Percentiles rank a stretch among this genome's conserved stretches.
phyloP scores from a whole-genome alignment of 148 eudicot genomes.

The Vaccinium darrowii region DNA sequence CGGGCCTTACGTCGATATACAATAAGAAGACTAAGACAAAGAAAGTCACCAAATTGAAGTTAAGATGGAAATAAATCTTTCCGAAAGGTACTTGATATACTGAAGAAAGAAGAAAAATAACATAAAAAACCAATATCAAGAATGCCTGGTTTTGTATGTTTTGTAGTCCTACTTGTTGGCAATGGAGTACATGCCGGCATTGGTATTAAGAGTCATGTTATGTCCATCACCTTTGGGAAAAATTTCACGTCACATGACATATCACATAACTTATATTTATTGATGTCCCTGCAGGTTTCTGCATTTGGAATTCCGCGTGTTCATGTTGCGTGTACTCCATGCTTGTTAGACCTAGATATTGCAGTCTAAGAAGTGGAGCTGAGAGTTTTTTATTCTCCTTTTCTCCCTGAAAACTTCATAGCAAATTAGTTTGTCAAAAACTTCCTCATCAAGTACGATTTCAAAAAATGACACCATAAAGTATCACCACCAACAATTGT shows the following conservation, averaged over 20 bases:
- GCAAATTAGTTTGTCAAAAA: background rate
- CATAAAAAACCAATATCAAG: background rate
- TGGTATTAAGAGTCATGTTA: background rate
- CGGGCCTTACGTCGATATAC: background rate
- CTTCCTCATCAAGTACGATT: background rate
- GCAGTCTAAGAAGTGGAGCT: background rate
- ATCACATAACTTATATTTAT: background rate
- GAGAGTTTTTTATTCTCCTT: background rate
- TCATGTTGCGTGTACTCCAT: background rate
- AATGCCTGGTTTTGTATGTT: background rate
- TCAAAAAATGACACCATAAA: background rate
- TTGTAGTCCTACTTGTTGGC: background rate
- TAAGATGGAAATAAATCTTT: background rate
- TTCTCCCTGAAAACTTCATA: background rate
- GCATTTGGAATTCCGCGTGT: background rate
- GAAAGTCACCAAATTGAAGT: background rate
- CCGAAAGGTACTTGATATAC: background rate
- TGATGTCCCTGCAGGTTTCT: background rate
- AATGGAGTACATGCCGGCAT: background rate
- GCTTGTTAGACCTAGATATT: background rate
- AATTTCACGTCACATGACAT: background rate
- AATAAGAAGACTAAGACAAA: background rate
- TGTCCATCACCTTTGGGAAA: background rate
- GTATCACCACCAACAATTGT: background rate
- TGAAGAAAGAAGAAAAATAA: background rate